Percentiles rank a stretch among this genome's conserved stretches.
phyloP scores from a whole-genome alignment of 306 rosid genomes.

The Acacia acuminata region DNA sequence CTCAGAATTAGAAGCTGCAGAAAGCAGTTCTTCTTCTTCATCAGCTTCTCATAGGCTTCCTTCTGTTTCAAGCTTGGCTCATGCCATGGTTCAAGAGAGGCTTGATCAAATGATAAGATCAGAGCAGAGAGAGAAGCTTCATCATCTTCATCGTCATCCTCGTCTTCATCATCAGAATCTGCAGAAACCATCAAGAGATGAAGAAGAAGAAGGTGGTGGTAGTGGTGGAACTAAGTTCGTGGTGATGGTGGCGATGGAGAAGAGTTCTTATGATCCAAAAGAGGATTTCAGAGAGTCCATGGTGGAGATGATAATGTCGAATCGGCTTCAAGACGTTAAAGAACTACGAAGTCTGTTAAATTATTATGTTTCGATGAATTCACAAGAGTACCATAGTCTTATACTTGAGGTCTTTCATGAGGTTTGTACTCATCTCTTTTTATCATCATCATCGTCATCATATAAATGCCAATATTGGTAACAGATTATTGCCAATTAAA shows the following conservation, averaged over 20 bases:
- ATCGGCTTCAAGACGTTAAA: constrained; percentile 65
- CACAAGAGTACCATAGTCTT: constrained; percentile 52
- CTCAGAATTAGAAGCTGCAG: constrained; percentile 68
- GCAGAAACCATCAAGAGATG: background rate
- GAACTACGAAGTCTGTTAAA: constrained; percentile 84
- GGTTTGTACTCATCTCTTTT: constrained; percentile 74
- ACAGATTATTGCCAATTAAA: background rate
- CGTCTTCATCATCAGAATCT: background rate
- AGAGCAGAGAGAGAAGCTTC: constrained; percentile 55
- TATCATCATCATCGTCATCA: constrained; percentile 9
- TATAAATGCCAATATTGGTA: constrained; percentile 53
- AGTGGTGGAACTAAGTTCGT: constrained; percentile 57
- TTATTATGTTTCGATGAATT: constrained; percentile 85
- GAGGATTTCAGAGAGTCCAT: constrained; percentile 84
- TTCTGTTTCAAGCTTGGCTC: constrained; percentile 78
- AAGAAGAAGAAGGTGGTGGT: constrained; percentile 22
- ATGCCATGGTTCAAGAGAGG: constrained; percentile 97
- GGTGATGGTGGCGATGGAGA: constrained; percentile 89
- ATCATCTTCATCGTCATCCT: background rate
- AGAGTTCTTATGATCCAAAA: constrained; percentile 74
- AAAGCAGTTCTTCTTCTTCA: constrained; percentile 44
- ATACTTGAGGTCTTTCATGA: constrained; percentile 76
- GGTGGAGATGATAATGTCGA: constrained; percentile 71
- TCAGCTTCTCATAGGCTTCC: constrained; percentile 61
- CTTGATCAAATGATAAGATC: constrained; percentile 78